These are phyloP conservation scores for Thamnidium elegans DNA, from an alignment of 192 early-diverging fungal species.

Conservation along the genomic window DNA sequence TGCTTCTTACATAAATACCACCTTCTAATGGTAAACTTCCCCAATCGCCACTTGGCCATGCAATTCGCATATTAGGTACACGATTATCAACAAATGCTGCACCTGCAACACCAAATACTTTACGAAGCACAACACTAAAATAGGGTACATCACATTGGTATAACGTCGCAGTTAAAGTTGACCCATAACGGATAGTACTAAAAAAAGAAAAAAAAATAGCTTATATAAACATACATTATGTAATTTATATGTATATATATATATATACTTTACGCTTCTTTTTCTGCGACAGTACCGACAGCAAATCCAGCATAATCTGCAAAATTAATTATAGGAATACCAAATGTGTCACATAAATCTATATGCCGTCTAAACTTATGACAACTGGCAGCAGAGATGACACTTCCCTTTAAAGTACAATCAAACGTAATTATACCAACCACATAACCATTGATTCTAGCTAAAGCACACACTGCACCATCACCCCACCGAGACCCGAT, in stretches of 20 bases:
- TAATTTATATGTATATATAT: background rate
- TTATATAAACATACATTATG: background rate
- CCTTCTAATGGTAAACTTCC: conserved; percentile 39
- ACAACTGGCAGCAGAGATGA: conserved; percentile 24
- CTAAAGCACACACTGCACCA: conserved; percentile 33
- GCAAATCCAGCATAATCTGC: conserved; percentile 40
- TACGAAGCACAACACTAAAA: conserved; percentile 35
- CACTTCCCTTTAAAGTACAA: conserved; percentile 28
- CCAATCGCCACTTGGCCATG: conserved; percentile 40
- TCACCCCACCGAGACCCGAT: conserved; percentile 39
- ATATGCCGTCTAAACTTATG: conserved; percentile 37
- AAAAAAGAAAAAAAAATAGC: background rate
- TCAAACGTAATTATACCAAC: conserved; percentile 36
- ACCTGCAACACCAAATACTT: conserved; percentile 40
- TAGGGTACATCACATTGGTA: conserved; percentile 38
- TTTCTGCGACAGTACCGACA: conserved; percentile 35
- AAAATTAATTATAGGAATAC: conserved; percentile 36
- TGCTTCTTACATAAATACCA: conserved; percentile 25
- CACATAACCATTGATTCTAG: conserved; percentile 27
- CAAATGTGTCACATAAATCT: conserved; percentile 38
- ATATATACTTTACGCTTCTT: conserved; percentile 32
- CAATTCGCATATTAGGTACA: conserved; percentile 31
- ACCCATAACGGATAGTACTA: conserved; percentile 37
- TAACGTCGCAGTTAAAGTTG: conserved; percentile 34
- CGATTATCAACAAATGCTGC: conserved; percentile 38